Base-by-base conservation (phyloP, 768 basidiomycete genomes). In the Auriculariales sp. region DNA sequence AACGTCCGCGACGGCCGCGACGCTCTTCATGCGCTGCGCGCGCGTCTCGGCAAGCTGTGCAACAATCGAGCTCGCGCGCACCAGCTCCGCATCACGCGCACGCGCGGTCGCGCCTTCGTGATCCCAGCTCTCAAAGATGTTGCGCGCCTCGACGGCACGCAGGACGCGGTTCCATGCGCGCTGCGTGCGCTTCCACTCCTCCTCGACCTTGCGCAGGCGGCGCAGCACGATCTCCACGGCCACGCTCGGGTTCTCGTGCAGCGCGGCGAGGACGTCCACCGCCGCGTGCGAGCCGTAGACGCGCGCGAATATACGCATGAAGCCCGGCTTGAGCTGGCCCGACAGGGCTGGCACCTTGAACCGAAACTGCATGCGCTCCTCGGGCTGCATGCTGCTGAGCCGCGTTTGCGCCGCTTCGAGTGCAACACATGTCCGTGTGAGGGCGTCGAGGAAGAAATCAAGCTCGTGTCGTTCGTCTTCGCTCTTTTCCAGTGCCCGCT, bases 381-480 rank as follows among this genome's bases (percentile, higher is more conserved):
- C 92, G 39, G 77, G 71, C 39, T 27, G 81, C 92, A 98, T 95
- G 54, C 82, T 79, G 55, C 85, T 81, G 57, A 99, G 83, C 32
- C 91, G 82, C 24, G 71, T 73, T 51, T 78, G 76, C 52, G 98
- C 73, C 2, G 93, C 93, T 60, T 98, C 91, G 50, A 99, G 75
- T 35, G 94, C 68, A 2, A 87, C 79, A 59, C 98, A 94, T 12
- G 93, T 97, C 35, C 93, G 81, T 9, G 78, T 68, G 56, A 98
- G 79, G 15, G 83, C 89, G 61, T 95, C 91, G 34, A 99, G 77
- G 57, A 93, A 87, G 52, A 93, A 92, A 57, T 95, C 92, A 62
- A 90, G 98, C 65, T 98, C 94, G 65, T 97, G 91, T 27, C 95
- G 80, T 64, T 99, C 95, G 64, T 99, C 94, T 64, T 99, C 95